phyloP scores from a whole-genome alignment of 495 filamentous ascomycete genomes.

The Penicillium ochrochloron region DNA sequence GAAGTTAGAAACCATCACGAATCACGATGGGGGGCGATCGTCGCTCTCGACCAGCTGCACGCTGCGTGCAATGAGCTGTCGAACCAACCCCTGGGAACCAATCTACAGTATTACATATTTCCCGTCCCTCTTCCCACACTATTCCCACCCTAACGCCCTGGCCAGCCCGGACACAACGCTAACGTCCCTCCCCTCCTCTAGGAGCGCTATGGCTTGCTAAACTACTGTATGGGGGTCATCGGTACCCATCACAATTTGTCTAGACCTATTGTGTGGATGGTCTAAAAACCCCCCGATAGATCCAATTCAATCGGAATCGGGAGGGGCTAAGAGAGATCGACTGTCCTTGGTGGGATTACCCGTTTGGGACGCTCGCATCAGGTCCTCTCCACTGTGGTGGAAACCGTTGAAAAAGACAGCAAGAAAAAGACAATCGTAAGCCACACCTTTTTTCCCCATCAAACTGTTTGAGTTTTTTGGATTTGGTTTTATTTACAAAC shows the following conservation, averaged over 20 bases:
- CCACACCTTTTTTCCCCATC: conserved; percentile 35
- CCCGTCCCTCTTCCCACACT: conserved; percentile 24
- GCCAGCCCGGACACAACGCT: background rate
- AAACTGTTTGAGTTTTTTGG: conserved; percentile 8
- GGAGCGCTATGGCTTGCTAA: background rate
- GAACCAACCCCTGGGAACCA: conserved; percentile 22
- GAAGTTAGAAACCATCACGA: background rate
- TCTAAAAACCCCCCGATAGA: background rate
- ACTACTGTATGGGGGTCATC: background rate
- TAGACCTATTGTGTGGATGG: background rate
- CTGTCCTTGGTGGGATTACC: conserved; percentile 26
- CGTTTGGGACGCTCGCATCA: conserved; percentile 28
- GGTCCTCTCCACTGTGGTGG: conserved; percentile 24
- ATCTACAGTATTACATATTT: conserved; percentile 25
- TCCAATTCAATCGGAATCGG: conserved; percentile 19
- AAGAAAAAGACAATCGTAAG: conserved; percentile 27
- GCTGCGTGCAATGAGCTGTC: conserved; percentile 28
- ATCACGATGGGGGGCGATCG: conserved; percentile 11
- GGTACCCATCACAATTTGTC: background rate
- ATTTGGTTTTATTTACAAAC: background rate
- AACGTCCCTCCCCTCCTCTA: background rate
- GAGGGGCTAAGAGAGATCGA: conserved; percentile 33
- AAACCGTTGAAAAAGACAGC: conserved; percentile 35
- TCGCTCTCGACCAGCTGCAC: conserved; percentile 22
- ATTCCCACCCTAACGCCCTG: conserved; percentile 18